Evolutionary conservation across 257 asterid species (phyloP).

Genomic region (Cordia subcordata): DNA sequence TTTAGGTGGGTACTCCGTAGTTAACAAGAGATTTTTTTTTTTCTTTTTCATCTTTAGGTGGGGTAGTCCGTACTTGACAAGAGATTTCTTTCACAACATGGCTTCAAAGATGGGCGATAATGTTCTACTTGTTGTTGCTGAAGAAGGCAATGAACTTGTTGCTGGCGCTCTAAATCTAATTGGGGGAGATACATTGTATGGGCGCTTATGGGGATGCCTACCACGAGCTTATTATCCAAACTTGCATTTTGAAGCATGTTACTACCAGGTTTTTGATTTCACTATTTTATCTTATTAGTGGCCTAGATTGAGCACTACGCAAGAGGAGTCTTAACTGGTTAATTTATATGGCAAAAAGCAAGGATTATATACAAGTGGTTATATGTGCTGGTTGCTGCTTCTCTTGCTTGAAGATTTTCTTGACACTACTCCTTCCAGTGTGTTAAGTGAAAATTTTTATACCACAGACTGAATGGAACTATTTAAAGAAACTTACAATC

Average conservation of each 20-base stretch:
- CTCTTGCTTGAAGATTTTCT: background rate
- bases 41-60: constrained; percentile 81
- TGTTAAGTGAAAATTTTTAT: background rate
- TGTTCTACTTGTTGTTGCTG: constrained; percentile 79
- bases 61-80: constrained; percentile 91
- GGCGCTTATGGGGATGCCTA: constrained; percentile 98
- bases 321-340: background rate
- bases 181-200: constrained; percentile 86
- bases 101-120: constrained; percentile 86
- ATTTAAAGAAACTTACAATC: background rate
- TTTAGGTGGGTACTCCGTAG: constrained; percentile 92
- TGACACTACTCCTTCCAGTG: background rate
- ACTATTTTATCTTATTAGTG: background rate
- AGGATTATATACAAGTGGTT: background rate
- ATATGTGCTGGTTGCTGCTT: background rate
- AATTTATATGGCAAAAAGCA: background rate
- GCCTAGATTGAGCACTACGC: no score
- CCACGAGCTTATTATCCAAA: constrained; percentile 79
- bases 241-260: constrained; percentile 96
- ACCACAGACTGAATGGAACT: background rate
- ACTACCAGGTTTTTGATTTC: constrained; percentile 64
- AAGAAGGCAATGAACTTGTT: constrained; percentile 73
- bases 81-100: constrained; percentile 91
- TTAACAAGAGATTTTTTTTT: constrained; percentile 92
- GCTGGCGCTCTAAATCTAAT: constrained; percentile 94